Evolutionary conservation across 345 rosid species (phyloP).

Genomic region (Trapa incisa): DNA sequence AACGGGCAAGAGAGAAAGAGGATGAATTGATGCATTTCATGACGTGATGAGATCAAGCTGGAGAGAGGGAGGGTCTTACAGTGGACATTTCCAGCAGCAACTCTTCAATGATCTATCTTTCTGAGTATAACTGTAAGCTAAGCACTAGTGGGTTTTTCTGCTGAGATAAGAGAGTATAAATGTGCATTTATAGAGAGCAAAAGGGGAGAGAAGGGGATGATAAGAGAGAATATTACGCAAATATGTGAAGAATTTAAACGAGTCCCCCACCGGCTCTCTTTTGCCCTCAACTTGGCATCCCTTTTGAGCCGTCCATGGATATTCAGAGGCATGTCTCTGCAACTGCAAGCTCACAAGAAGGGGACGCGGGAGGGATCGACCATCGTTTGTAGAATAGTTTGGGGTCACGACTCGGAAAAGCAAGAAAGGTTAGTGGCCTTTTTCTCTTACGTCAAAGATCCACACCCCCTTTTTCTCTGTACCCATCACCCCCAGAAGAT

Average conservation of each 20-base stretch:
- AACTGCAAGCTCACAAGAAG: not conserved
- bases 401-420: too few relatives aligned
- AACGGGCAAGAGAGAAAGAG: not conserved
- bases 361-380: too few relatives aligned
- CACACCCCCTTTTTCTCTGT: too few relatives aligned
- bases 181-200: not conserved
- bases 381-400: too few relatives aligned
- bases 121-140: not conserved
- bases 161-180: not conserved
- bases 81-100: not conserved
- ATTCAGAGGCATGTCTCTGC: not conserved
- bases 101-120: too few relatives aligned
- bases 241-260: too few relatives aligned
- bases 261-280: not conserved
- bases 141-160: not conserved
- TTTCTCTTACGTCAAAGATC: too few relatives aligned
- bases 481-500: too few relatives aligned
- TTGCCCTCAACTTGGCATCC: not conserved
- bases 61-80: not conserved
- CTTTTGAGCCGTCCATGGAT: not conserved
- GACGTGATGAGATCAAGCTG: not conserved
- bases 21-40: not conserved
- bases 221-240: constrained; percentile 1
- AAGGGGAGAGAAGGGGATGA: not conserved
- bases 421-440: too few relatives aligned